Evolutionary conservation across 306 rosid species (phyloP).

Genomic region (Lathyrus sativus): DNA sequence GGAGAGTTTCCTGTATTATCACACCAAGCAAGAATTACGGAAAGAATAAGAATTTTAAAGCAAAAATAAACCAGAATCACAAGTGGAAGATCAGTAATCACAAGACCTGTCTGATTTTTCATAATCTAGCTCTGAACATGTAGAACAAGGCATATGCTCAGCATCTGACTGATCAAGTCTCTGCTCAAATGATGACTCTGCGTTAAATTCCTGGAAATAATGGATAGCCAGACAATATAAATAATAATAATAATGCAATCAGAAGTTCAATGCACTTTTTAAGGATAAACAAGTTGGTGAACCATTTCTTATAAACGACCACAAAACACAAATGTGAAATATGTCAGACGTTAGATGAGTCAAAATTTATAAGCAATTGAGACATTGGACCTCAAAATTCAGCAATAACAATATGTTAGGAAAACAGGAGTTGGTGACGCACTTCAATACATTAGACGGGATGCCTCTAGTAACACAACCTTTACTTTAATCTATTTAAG

Average conservation of each 20-base stretch:
- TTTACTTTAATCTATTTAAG: constrained; percentile 6
- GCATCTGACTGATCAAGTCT: constrained; percentile 30
- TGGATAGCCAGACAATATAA: background rate
- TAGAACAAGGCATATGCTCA: constrained; percentile 33
- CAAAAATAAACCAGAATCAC: constrained; percentile 4
- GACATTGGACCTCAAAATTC: no score
- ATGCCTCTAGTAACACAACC: background rate
- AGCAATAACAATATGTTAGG: no score
- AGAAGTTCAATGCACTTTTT: background rate
- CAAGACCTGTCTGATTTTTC: constrained; percentile 61
- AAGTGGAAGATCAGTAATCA: constrained; percentile 9
- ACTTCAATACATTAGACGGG: constrained; percentile 5
- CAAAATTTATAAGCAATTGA: no score
- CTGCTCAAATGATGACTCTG: constrained; percentile 23
- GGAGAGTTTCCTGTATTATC: constrained; percentile 55
- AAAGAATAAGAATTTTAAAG: background rate
- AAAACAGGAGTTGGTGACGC: background rate
- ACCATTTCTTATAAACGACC: constrained; percentile 1
- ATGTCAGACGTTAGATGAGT: constrained; percentile 11
- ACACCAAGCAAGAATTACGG: constrained; percentile 11
- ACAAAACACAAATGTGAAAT: constrained; percentile 5
- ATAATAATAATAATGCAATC: background rate
- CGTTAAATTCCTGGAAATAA: constrained; percentile 43
- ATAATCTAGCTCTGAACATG: constrained; percentile 18
- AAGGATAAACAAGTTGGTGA: background rate